These are phyloP conservation scores for Gynandropsis gynandra DNA, from an alignment of 345 rosid genomes.

Conservation along the genomic window DNA sequence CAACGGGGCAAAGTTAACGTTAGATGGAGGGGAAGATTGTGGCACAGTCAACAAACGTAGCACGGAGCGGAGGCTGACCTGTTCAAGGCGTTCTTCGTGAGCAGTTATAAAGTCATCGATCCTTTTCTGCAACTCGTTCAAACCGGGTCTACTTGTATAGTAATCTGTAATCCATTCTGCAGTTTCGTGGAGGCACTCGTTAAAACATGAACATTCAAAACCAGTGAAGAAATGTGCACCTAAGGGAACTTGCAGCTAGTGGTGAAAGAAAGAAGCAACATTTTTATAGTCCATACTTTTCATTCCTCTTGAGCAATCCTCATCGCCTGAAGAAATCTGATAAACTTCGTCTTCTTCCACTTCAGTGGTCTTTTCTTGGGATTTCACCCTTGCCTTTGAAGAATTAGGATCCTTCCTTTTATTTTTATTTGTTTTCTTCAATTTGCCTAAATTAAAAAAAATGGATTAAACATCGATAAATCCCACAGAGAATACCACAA, in stretches of 20 bases:
- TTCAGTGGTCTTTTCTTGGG: constrained; percentile 21
- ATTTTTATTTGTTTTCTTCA: constrained; percentile 23
- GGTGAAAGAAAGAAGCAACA: background rate
- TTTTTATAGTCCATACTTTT: constrained; percentile 41
- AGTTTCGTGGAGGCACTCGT: constrained; percentile 12
- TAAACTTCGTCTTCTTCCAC: constrained; percentile 36
- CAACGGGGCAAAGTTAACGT: background rate
- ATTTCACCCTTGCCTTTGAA: constrained; percentile 8
- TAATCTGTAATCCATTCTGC: constrained; percentile 80
- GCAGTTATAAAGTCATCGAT: constrained; percentile 69
- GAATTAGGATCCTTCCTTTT: constrained; percentile 19
- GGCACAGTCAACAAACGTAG: too few species aligned
- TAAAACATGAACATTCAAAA: constrained; percentile 1
- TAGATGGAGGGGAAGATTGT: constrained; percentile 6
- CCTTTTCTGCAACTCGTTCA: constrained; percentile 65
- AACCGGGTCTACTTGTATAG: constrained; percentile 63
- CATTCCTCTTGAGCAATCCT: constrained; percentile 63
- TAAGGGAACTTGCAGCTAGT: constrained; percentile 9
- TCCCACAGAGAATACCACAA: background rate
- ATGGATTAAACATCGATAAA: background rate
- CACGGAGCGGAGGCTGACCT: too few species aligned
- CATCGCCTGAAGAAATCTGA: constrained; percentile 68
- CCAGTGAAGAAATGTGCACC: too few species aligned
- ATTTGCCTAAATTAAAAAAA: constrained; percentile 23
- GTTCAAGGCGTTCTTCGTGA: constrained; percentile 68